phyloP scores from a whole-genome alignment of 805 yeast species.

The Lachancea waltii region DNA sequence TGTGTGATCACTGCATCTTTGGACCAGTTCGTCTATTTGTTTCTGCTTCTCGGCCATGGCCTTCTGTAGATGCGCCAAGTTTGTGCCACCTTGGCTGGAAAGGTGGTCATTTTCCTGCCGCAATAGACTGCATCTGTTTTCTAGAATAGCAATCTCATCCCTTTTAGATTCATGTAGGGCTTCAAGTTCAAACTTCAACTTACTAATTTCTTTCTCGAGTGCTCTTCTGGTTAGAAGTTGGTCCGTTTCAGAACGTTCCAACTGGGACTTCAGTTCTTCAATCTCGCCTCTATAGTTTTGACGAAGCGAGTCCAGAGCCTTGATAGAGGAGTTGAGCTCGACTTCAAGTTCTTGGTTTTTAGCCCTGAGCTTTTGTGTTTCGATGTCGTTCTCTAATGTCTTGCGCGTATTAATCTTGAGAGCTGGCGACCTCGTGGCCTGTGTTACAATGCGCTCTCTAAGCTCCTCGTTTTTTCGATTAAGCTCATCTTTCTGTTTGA shows the following conservation, averaged over 20 bases:
- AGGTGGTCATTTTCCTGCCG: conserved; percentile 16
- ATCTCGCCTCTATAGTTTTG: conserved; percentile 7
- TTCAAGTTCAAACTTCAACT: conserved; percentile 15
- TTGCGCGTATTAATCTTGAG: conserved; percentile 4
- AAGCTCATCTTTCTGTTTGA: conserved; percentile 5
- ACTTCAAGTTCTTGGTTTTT: conserved; percentile 38
- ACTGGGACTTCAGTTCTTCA: conserved; percentile 10
- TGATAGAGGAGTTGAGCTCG: conserved; percentile 40
- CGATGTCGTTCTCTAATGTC: conserved; percentile 6
- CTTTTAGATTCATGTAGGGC: conserved; percentile 15
- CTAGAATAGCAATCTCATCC: conserved; percentile 15
- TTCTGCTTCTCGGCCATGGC: conserved; percentile 11
- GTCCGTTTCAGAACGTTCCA: conserved; percentile 11
- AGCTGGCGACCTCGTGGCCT: conserved; percentile 7
- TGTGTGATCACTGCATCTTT: conserved; percentile 9
- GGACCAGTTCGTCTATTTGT: conserved; percentile 14
- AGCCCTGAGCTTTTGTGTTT: conserved; percentile 2
- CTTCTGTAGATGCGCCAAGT: conserved; percentile 10
- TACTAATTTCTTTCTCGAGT: conserved; percentile 15
- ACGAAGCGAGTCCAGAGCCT: conserved; percentile 16
- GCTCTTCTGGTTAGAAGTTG: conserved; percentile 11
- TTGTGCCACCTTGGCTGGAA: conserved; percentile 13
- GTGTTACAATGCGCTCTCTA: conserved; percentile 7
- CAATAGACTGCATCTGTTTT: conserved; percentile 13
- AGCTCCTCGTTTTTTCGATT: conserved; percentile 10